phyloP scores from a whole-genome alignment of 208 protist species.

The Trichomonas tenax region DNA sequence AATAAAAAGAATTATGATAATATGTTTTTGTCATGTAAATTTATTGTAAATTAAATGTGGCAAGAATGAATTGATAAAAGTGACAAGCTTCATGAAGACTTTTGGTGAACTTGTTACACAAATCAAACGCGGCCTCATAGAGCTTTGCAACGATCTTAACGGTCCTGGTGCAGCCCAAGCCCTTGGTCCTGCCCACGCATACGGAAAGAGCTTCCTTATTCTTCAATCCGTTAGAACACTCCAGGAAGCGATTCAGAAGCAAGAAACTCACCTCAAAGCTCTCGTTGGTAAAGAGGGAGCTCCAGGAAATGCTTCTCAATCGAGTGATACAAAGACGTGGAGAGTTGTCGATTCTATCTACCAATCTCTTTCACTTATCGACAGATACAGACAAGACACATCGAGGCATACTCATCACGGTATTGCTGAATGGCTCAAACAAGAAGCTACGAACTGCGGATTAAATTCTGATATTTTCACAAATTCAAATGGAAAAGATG shows the following conservation, averaged over 20 bases:
- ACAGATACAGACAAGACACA: not conserved
- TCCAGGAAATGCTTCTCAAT: not conserved
- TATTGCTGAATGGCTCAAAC: slow-evolving; percentile 6
- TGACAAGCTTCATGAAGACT: not conserved
- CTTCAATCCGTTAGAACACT: not conserved
- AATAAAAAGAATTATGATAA: no score
- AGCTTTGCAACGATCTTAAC: not conserved
- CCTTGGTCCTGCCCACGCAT: not conserved
- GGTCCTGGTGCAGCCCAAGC: not conserved
- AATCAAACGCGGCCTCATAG: not conserved
- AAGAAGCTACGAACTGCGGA: not conserved
- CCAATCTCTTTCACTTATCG: not conserved
- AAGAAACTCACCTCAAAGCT: not conserved
- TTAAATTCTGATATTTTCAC: not conserved
- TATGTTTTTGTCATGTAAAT: no score
- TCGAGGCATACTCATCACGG: not conserved
- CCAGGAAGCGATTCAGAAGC: not conserved
- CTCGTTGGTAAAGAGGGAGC: not conserved
- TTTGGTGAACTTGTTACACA: slow-evolving; percentile 18
- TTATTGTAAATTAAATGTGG: no score
- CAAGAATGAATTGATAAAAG: no score
- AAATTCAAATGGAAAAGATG: not conserved
- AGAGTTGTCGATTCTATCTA: slow-evolving; percentile 9
- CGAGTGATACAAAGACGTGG: not conserved
- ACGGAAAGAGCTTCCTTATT: not conserved